Evolutionary conservation across 257 asterid genomes (phyloP), one percentile per base, ranked within the genome.

Genomic region (Scutellaria galericulata): DNA sequence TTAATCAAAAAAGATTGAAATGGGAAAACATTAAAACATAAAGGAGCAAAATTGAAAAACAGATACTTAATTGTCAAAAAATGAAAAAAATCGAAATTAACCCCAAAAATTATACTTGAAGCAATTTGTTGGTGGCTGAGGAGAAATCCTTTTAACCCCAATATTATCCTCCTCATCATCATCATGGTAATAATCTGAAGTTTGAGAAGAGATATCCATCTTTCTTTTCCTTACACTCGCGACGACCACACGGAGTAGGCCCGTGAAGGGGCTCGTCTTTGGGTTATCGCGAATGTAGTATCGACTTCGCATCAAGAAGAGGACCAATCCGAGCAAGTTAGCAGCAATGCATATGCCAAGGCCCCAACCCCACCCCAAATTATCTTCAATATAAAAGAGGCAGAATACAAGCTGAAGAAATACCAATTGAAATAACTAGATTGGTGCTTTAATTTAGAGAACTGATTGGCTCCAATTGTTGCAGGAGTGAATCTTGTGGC

Each of bases 401-500:
- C 50, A 1, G 50, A 2, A 27, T 85, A 81, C 18, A 67, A 9
- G 11, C 80, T 69, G 73, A 71, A 61, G 61, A 87, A 83, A 56
- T 31, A 87, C 87, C 88, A 83, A 18, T 82, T 82, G 50, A 87
- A 87, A 37, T 60, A 85, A 45, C 69, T 71, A 1, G 73, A 69
- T 14, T 78, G 87, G 13, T 80, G 79, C 7, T 66, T 73, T 18
- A 77, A 77, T 6, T 65, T 74, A 0, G 73, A 24, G 18, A 83
- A 54, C 72, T 87, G 90, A 9, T 83, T 70, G 5, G 93, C 93
- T 15, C 90, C 89, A 70, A 83, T 80, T 10, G 93, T 80, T 14
- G 81, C 83, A 4, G 78, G 9, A 13, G 83, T 80, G 66, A 70
- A 80, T 9, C 89, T 74, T 0, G 85, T 18, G 18, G 18, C 0